Evolutionary conservation across 2,329 filamentous ascomycete species (phyloP).

Genomic region (Fusarium tricinctum): DNA sequence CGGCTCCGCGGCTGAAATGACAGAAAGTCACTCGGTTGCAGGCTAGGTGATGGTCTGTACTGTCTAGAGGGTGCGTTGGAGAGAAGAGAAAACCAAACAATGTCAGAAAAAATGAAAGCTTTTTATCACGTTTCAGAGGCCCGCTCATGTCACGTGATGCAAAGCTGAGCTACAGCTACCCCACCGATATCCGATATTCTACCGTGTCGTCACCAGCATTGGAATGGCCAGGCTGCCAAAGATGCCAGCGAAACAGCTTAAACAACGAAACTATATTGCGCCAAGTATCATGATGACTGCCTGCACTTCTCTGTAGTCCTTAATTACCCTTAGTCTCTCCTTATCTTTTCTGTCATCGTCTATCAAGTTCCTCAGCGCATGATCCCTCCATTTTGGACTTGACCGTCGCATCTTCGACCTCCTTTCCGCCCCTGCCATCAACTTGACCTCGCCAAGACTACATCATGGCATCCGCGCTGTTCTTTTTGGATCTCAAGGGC

Average conservation of each 20-base stretch:
- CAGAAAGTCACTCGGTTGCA: constrained; percentile 78
- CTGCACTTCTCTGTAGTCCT: constrained; percentile 43
- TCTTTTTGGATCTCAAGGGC: constrained; percentile 99
- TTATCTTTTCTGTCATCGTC: constrained; percentile 10
- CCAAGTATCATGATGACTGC: constrained; percentile 46
- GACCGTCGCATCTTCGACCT: constrained; percentile 44
- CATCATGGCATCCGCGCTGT: constrained; percentile 94
- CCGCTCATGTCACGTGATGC: constrained; percentile 35
- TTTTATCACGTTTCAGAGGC: constrained; percentile 25
- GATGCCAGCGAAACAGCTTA: constrained; percentile 48
- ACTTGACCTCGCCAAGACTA: constrained; percentile 26
- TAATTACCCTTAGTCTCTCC: constrained; percentile 29
- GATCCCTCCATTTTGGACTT: constrained; percentile 29
- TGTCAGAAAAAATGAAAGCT: constrained; percentile 12
- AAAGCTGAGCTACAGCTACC: constrained; percentile 33
- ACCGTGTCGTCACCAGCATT: constrained; percentile 38
- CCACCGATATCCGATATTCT: constrained; percentile 47
- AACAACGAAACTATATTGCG: constrained; percentile 29
- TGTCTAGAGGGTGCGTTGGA: constrained; percentile 86
- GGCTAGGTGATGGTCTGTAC: constrained; percentile 79
- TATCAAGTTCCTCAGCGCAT: constrained; percentile 29
- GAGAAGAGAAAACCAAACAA: constrained; percentile 49
- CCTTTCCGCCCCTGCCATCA: constrained; percentile 46
- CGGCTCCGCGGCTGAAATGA: constrained; percentile 67
- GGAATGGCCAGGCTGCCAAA: constrained; percentile 45